A percentile compares a stretch with the other conserved stretches of the same genome.
These are phyloP conservation scores for Leccinellum albellum DNA, from an alignment of 768 basidiomycete species.

Conservation along the genomic window DNA sequence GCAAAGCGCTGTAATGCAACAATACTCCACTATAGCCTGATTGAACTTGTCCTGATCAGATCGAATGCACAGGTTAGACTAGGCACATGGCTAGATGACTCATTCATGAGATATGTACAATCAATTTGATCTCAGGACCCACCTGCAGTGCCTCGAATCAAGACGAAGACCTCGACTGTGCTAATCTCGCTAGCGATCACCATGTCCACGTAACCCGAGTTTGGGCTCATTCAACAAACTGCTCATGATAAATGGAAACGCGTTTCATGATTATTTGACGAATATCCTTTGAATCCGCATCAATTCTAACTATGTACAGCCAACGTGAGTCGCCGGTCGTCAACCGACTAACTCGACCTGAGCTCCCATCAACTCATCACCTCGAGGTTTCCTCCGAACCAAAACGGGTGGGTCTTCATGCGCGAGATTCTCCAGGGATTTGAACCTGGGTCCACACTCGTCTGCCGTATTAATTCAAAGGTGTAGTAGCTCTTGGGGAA, in stretches of 20 bases:
- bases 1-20: too few species aligned
- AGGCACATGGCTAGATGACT: not conserved
- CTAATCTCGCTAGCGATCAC: not conserved
- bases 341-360: not conserved
- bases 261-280: not conserved
- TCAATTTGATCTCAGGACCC: not conserved
- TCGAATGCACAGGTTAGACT: not conserved
- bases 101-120: not conserved
- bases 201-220: not conserved
- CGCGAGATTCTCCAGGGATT: slow-evolving; percentile 27
- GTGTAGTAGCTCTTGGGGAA: slow-evolving; percentile 21
- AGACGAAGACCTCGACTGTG: not conserved
- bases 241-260: not conserved
- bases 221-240: not conserved
- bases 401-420: slow-evolving; percentile 27
- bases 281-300: not conserved
- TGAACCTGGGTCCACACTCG: slow-evolving; percentile 5
- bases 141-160: not conserved
- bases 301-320: not conserved
- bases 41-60: not conserved
- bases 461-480: slow-evolving; percentile 21
- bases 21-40: too few species aligned
- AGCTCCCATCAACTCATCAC: slow-evolving; percentile 16
- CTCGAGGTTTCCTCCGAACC: slow-evolving; percentile 27
- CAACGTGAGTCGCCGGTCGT: not conserved